These are phyloP conservation scores for Lonicera japonica DNA, from an alignment of 129 eudicot species.

Conservation along the genomic window DNA sequence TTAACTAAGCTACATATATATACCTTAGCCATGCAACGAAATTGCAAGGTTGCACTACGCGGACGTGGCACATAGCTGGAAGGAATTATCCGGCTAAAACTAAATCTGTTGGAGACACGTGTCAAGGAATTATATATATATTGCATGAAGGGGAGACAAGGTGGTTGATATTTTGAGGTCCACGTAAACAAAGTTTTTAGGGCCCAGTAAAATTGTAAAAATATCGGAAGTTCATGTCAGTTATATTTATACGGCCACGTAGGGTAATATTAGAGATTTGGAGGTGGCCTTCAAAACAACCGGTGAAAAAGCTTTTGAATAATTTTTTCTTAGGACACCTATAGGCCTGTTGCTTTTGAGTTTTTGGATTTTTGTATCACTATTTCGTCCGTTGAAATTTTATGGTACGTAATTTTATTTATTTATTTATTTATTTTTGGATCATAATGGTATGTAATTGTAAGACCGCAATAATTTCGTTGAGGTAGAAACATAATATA, in stretches of 20 bases:
- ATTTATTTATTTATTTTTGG: no score
- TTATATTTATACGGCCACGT: not conserved
- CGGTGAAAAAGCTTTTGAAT: not conserved
- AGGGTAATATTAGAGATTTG: not conserved
- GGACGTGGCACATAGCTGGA: not conserved
- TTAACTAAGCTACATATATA: no score
- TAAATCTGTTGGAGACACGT: no score
- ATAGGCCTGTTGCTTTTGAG: no score
- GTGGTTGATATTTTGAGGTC: slow-evolving; percentile 45
- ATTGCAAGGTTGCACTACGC: slow-evolving; percentile 10
- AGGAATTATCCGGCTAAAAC: slow-evolving; percentile 1
- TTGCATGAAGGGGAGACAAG: slow-evolving; percentile 2
- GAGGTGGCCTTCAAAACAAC: slow-evolving; percentile 6
- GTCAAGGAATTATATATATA: no score
- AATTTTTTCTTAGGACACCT: no score
- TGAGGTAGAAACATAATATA: no score
- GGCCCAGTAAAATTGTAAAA: slow-evolving; percentile 32
- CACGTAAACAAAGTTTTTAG: slow-evolving; percentile 31
- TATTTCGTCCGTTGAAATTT: no score
- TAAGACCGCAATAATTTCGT: no score
- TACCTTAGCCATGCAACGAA: slow-evolving; percentile 36
- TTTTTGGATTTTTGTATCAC: no score
- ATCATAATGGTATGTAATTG: no score
- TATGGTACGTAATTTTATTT: no score
- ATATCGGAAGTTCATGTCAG: slow-evolving; percentile 2